phyloP scores from a whole-genome alignment of 768 basidiomycete species.

The Termitomyces sp. region DNA sequence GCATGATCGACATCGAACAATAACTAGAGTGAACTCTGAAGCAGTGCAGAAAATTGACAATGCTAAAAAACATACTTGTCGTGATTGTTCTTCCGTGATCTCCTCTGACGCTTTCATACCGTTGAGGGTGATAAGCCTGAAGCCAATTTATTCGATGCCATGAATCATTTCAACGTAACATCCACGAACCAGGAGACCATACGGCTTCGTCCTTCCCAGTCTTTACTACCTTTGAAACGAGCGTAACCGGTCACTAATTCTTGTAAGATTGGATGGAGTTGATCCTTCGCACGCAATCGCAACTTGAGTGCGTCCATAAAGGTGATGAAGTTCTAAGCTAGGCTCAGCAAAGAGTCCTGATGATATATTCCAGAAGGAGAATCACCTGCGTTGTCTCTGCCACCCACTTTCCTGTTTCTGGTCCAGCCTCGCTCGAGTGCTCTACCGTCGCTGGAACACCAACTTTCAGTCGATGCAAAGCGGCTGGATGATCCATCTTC shows the following conservation, averaged over 20 bases:
- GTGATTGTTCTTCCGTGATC: slow-evolving; percentile 89
- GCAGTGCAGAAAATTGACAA: not conserved
- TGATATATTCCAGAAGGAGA: not conserved
- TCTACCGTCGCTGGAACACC: slow-evolving; percentile 97
- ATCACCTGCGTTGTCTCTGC: slow-evolving; percentile 93
- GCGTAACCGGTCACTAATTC: slow-evolving; percentile 95
- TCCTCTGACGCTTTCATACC: slow-evolving; percentile 97
- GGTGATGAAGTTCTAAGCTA: slow-evolving; percentile 86
- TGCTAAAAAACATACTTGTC: slow-evolving; percentile 57
- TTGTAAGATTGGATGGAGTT: slow-evolving; percentile 89
- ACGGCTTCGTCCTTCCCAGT: slow-evolving; percentile 93
- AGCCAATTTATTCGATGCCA: not conserved
- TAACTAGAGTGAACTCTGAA: slow-evolving; percentile 39
- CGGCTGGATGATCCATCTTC: slow-evolving; percentile 92
- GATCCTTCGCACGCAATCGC: slow-evolving; percentile 92
- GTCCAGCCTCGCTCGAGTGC: slow-evolving; percentile 87
- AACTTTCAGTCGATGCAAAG: slow-evolving; percentile 82
- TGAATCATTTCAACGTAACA: not conserved
- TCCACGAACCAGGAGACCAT: slow-evolving; percentile 83
- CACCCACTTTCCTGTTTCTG: slow-evolving; percentile 94
- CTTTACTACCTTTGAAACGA: slow-evolving; percentile 89
- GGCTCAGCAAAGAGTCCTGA: not conserved
- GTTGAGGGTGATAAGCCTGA: slow-evolving; percentile 92
- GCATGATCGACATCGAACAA: slow-evolving; percentile 97
- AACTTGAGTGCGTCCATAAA: slow-evolving; percentile 98